phyloP scores from a whole-genome alignment of 78 protist species.

The Chrysochromulina parva region DNA sequence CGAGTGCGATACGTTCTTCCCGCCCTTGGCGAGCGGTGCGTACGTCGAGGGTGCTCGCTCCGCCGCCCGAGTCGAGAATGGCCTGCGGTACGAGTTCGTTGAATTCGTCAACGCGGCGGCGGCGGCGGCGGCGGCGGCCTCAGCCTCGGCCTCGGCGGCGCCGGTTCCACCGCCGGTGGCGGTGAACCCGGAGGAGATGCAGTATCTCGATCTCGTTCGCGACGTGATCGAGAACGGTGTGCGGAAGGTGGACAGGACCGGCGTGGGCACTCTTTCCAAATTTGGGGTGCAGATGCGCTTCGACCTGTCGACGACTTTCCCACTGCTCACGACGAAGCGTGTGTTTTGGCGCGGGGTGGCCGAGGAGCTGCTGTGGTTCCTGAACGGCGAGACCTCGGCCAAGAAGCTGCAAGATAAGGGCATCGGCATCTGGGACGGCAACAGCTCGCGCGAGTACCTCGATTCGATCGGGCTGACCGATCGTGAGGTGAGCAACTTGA shows the following conservation, averaged over 20 bases:
- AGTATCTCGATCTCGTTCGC: constrained; percentile 76
- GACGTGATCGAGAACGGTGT: constrained; percentile 65
- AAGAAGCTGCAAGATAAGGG: constrained; percentile 47
- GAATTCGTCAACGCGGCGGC: no score
- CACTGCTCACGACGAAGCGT: constrained; percentile 88
- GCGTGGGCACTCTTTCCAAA: constrained; percentile 76
- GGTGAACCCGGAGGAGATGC: constrained; percentile 46
- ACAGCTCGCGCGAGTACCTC: constrained; percentile 75
- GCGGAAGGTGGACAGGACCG: constrained; percentile 77
- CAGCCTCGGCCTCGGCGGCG: no score
- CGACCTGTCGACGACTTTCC: constrained; percentile 65
- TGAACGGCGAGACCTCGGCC: constrained; percentile 77
- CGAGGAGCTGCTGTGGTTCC: constrained; percentile 91
- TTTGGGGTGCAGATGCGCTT: constrained; percentile 80
- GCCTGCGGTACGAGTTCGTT: not conserved
- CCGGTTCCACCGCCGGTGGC: not conserved
- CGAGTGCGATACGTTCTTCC: constrained; percentile 33
- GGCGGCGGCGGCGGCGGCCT: no score
- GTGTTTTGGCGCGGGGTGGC: constrained; percentile 88
- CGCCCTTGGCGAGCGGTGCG: not conserved
- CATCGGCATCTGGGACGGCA: constrained; percentile 90
- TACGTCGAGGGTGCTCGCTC: not conserved
- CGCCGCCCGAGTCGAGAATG: not conserved
- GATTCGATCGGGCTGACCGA: constrained; percentile 68
- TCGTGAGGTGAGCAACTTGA: constrained; percentile 33